Percentiles rank a stretch among this genome's conserved stretches.
phyloP scores from a whole-genome alignment of 1,284 basidiomycete species.

The Fomitopsis schrenkii region DNA sequence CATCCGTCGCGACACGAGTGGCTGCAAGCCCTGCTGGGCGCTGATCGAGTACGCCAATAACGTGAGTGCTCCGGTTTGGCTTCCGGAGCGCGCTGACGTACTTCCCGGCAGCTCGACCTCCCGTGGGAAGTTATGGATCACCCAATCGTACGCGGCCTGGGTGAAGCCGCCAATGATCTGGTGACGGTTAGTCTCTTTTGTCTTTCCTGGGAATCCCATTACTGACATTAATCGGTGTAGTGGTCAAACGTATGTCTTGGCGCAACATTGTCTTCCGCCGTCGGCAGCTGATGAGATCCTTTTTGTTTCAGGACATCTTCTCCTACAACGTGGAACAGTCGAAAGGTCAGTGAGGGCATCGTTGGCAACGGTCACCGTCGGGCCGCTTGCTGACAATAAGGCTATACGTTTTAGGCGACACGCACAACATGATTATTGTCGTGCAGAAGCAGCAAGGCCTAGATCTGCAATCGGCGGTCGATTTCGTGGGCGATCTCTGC shows the following conservation, averaged over 20 bases:
- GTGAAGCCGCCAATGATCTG: conserved; percentile 35
- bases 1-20: conserved; percentile 35
- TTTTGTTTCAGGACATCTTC: conserved; percentile 34
- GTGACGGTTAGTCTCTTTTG: conserved; percentile 25
- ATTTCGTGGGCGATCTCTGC: conserved; percentile 38
- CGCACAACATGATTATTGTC: conserved; percentile 39
- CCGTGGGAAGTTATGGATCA: conserved; percentile 34
- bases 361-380: background rate
- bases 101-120: conserved; percentile 24
- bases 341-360: conserved; percentile 17
- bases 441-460: conserved; percentile 32
- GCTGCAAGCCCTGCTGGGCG: conserved; percentile 36
- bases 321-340: conserved; percentile 42
- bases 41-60: conserved; percentile 36
- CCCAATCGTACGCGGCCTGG: conserved; percentile 31
- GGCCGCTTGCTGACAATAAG: conserved; percentile 5
- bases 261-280: background rate
- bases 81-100: conserved; percentile 5
- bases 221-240: conserved; percentile 10
- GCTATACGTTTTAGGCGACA: conserved; percentile 28
- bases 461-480: conserved; percentile 35
- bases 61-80: conserved; percentile 12
- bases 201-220: background rate
- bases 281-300: conserved; percentile 1
- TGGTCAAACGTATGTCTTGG: conserved; percentile 35